Evolutionary conservation across 1,139 yeast species (phyloP).

Genomic region (Lizanozyma gosingica): DNA sequence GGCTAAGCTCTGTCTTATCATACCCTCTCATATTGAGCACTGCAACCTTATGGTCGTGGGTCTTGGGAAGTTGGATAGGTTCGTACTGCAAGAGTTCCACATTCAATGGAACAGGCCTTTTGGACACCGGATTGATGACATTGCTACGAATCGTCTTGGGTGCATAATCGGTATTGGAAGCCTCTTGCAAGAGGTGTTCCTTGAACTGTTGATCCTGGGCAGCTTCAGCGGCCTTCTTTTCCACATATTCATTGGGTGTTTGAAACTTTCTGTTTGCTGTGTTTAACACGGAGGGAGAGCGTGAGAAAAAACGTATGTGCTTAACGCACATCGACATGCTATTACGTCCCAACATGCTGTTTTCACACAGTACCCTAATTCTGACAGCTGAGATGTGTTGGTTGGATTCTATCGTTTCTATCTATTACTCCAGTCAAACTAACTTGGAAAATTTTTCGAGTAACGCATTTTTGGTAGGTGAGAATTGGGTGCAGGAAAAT

Average conservation of each 20-base stretch:
- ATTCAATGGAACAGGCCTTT: slow-evolving; percentile 67
- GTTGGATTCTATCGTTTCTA: no score
- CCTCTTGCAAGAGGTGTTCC: neutral
- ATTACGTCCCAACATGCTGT: neutral
- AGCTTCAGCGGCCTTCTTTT: neutral
- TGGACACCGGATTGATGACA: slow-evolving; percentile 12
- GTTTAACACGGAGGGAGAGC: neutral
- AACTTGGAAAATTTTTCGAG: no score
- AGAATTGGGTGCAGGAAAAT: no score
- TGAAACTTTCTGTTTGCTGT: neutral
- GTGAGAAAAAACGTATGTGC: neutral
- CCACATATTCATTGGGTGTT: neutral
- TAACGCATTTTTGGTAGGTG: no score
- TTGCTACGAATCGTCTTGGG: slow-evolving; percentile 26
- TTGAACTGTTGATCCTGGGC: neutral
- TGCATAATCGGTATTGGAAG: slow-evolving; percentile 13
- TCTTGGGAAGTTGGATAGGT: slow-evolving; percentile 62
- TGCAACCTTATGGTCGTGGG: slow-evolving; percentile 66
- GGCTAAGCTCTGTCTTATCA: slow-evolving; percentile 59
- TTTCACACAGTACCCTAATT: no score
- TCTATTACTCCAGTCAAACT: no score
- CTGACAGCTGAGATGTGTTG: no score
- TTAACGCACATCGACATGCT: neutral
- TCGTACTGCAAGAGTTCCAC: slow-evolving; percentile 77
- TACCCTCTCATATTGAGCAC: slow-evolving; percentile 67